Percentiles rank a stretch among this genome's conserved stretches.
Evolutionary conservation across 1,284 basidiomycete species (phyloP).

Genomic region (Psilocybe mexicana): DNA sequence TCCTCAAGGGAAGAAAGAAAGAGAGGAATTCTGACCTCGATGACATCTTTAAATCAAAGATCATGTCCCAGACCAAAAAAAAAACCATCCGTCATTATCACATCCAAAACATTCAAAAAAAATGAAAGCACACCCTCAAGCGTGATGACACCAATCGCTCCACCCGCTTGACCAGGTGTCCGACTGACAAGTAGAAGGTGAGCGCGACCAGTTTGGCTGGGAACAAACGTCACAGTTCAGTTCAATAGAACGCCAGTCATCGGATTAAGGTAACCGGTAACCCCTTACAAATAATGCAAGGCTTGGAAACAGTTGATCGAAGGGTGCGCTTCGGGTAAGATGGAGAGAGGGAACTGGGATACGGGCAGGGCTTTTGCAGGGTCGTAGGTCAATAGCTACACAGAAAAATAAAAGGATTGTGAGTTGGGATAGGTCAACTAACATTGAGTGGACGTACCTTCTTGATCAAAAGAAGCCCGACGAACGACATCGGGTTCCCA

Average conservation of each 20-base stretch:
- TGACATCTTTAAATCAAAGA: slow-evolving; percentile 50
- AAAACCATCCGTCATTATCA: not conserved
- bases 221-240: no score
- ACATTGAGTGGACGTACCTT: slow-evolving; percentile 44
- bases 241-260: no score
- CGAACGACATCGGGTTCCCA: slow-evolving; percentile 77
- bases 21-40: slow-evolving; percentile 46
- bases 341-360: slow-evolving; percentile 72
- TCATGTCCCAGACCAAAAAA: not conserved
- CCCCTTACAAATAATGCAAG: slow-evolving; percentile 75
- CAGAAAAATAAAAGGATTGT: not conserved
- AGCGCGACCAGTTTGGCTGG: slow-evolving; percentile 92
- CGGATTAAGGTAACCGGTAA: no score
- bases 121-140: slow-evolving; percentile 59
- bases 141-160: slow-evolving; percentile 83
- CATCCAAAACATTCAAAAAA: not conserved
- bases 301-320: slow-evolving; percentile 90
- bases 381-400: slow-evolving; percentile 87
- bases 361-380: slow-evolving; percentile 80
- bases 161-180: slow-evolving; percentile 82
- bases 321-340: slow-evolving; percentile 88
- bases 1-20: not conserved
- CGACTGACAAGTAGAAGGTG: slow-evolving; percentile 88
- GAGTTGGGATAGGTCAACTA: not conserved
- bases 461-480: slow-evolving; percentile 88